Evolutionary conservation across 108 stramenopile genomes (phyloP).

Genomic region (Skeletonema grethae): DNA sequence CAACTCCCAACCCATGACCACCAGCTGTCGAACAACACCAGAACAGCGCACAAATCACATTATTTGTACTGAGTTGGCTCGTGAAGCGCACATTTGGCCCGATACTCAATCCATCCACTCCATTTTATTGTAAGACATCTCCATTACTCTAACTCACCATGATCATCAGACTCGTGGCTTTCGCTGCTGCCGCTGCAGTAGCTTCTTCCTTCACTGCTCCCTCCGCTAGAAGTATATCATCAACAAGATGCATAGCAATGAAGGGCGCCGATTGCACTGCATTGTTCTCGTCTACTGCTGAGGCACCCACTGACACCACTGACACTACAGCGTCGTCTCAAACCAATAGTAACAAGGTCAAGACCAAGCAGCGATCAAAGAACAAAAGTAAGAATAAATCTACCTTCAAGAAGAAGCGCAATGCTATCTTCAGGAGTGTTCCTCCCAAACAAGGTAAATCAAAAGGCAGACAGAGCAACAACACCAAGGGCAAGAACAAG

Average conservation of each 20-base stretch:
- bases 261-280: not conserved
- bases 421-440: not conserved
- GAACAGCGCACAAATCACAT: no score
- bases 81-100: no score
- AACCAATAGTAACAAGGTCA: not conserved
- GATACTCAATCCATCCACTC: no score
- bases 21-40: no score
- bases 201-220: not conserved
- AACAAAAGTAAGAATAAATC: constrained; percentile 1
- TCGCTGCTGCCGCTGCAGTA: not conserved
- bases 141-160: not conserved
- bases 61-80: no score
- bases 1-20: no score
- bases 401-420: not conserved
- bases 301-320: not conserved
- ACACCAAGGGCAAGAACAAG: not conserved
- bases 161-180: not conserved
- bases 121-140: no score
- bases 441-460: constrained; percentile 6
- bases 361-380: not conserved
- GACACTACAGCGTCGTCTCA: not conserved
- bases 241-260: not conserved
- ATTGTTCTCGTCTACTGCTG: not conserved
- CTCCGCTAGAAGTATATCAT: not conserved
- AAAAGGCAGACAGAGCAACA: not conserved